Evolutionary conservation across 2,329 filamentous ascomycete species (phyloP).

Genomic region (Macrophomina pseudophaseolina): DNA sequence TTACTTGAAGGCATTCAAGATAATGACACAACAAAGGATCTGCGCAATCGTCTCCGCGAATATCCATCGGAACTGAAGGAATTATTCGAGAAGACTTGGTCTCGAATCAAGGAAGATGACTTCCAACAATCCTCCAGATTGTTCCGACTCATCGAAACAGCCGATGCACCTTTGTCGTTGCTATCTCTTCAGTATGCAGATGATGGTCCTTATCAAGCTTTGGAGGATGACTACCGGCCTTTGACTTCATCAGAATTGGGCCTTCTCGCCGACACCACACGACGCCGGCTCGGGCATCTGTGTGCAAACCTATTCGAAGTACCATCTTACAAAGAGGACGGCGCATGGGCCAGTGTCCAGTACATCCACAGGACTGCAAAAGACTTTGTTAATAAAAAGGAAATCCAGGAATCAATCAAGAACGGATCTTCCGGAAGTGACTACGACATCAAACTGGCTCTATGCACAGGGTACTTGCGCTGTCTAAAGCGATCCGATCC

Average conservation of each 20-base stretch:
- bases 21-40: conserved; percentile 25
- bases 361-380: conserved; percentile 30
- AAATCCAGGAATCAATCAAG: not conserved
- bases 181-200: conserved; percentile 30
- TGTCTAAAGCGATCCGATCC: conserved; percentile 10
- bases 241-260: not conserved
- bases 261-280: not conserved
- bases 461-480: conserved; percentile 15
- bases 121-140: conserved; percentile 29
- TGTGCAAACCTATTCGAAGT: conserved; percentile 30
- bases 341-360: conserved; percentile 8
- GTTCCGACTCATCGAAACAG: conserved; percentile 28
- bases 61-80: conserved; percentile 30
- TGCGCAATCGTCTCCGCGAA: conserved; percentile 26
- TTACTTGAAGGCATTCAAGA: conserved; percentile 29
- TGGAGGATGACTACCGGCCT: conserved; percentile 11
- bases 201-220: conserved; percentile 17
- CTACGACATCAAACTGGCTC: not conserved
- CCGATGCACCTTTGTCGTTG: conserved; percentile 23
- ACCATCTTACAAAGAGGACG: not conserved
- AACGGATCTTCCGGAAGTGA: not conserved
- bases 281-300: conserved; percentile 26
- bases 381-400: conserved; percentile 27
- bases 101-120: not conserved
- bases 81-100: conserved; percentile 30